Percentiles rank a stretch among this genome's conserved stretches.
Evolutionary conservation across 495 filamentous ascomycete species (phyloP).

Genomic region (Trichoderma asperelloides): DNA sequence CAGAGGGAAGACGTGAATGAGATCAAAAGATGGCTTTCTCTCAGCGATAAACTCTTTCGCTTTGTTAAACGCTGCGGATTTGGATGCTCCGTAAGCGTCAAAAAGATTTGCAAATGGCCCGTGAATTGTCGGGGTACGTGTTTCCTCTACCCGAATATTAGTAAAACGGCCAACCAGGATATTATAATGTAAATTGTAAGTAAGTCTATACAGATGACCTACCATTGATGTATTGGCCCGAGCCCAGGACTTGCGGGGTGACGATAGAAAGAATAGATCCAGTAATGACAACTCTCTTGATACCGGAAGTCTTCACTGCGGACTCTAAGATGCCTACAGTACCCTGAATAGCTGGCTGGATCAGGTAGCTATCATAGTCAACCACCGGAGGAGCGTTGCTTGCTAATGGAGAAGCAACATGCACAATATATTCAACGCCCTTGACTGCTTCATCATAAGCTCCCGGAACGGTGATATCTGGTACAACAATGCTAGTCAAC

Average conservation of each 20-base stretch:
- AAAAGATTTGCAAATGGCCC: conserved; percentile 15
- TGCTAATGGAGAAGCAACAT: conserved; percentile 42
- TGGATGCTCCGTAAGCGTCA: conserved; percentile 18
- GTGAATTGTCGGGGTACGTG: conserved; percentile 14
- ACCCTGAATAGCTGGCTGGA: conserved; percentile 39
- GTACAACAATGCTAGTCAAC: conserved; percentile 40
- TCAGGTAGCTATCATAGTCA: conserved; percentile 21
- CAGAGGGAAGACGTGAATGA: conserved; percentile 10
- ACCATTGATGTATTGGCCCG: neutral
- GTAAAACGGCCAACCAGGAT: neutral
- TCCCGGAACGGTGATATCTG: conserved; percentile 33
- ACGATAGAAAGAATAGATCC: conserved; percentile 1
- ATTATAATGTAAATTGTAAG: too few species aligned
- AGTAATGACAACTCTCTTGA: conserved; percentile 7
- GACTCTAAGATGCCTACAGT: conserved; percentile 38
- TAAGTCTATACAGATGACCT: neutral
- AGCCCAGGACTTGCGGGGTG: neutral
- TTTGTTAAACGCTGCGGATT: conserved; percentile 21
- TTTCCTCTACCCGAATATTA: conserved; percentile 10
- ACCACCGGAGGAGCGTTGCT: conserved; percentile 22
- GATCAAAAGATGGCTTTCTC: conserved; percentile 13
- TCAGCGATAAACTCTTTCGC: conserved; percentile 24
- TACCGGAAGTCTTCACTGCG: conserved; percentile 15
- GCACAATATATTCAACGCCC: conserved; percentile 37
- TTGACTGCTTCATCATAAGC: conserved; percentile 43